Percentiles rank a stretch among this genome's conserved stretches.
Evolutionary conservation across 2,329 filamentous ascomycete species (phyloP).

Genomic region (Tolypocladium nubicola): DNA sequence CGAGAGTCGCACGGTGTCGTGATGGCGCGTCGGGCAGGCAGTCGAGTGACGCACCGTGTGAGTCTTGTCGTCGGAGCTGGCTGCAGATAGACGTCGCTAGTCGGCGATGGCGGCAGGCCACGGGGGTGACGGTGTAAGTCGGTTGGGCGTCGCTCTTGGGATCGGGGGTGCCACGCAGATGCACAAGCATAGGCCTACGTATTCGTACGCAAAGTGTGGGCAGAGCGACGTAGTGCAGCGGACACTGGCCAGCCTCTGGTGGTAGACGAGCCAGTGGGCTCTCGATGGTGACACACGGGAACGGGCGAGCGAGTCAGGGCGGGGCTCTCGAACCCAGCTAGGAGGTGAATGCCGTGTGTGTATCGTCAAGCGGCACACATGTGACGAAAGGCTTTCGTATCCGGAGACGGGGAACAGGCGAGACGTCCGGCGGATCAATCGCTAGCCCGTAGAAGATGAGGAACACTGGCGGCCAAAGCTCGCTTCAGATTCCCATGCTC

Average conservation of each 20-base stretch:
- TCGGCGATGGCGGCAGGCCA: background rate
- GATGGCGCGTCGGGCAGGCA: background rate
- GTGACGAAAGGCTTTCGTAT: background rate
- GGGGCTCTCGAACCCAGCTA: background rate
- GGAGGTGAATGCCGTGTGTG: background rate
- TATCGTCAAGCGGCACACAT: background rate
- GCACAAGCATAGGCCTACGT: background rate
- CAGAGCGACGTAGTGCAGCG: background rate
- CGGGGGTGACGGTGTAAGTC: slow-evolving; percentile 4
- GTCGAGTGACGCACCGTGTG: slow-evolving; percentile 1
- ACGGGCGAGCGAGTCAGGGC: slow-evolving; percentile 3
- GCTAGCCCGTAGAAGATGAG: background rate
- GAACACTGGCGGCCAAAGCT: background rate
- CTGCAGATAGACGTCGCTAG: background rate
- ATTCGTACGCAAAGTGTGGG: background rate
- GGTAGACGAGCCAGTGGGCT: background rate
- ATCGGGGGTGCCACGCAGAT: background rate
- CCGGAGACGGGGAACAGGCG: background rate
- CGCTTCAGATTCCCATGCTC: background rate
- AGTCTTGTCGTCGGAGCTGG: background rate
- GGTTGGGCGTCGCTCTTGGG: slow-evolving; percentile 1
- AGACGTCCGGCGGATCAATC: too few relatives aligned
- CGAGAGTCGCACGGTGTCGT: background rate
- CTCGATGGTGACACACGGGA: background rate
- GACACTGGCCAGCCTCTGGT: background rate